Conservation (phyloP, 2,329 filamentous ascomycete genomes). For the Colletotrichum neosansevieriae region DNA sequence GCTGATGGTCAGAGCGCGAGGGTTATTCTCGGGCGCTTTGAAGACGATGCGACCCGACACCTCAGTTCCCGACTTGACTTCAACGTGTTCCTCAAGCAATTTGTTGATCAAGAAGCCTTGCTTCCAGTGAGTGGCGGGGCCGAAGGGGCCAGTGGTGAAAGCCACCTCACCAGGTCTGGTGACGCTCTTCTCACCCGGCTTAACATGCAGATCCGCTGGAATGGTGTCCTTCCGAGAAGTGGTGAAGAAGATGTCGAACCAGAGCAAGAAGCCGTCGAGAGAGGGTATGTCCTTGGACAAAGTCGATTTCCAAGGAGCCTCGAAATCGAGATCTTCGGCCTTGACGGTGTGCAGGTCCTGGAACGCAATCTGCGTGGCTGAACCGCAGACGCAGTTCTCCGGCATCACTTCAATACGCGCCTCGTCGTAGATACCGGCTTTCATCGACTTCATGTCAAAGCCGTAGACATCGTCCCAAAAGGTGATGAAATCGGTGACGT, state of each 20-base stretch:
- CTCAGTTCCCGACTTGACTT: constrained; percentile 65
- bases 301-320: constrained; percentile 72
- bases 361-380: constrained; percentile 75
- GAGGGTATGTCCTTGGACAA: constrained; percentile 72
- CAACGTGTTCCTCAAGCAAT: constrained; percentile 60
- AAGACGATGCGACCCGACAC: constrained; percentile 79
- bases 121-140: constrained; percentile 88
- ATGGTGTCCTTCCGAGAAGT: constrained; percentile 67
- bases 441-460: constrained; percentile 94
- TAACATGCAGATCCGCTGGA: constrained; percentile 60
- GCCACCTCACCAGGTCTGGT: constrained; percentile 73
- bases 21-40: constrained; percentile 75
- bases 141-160: constrained; percentile 87
- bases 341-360: constrained; percentile 82
- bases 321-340: constrained; percentile 81
- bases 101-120: constrained; percentile 83
- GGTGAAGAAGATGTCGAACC: constrained; percentile 95
- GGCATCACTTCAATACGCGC: constrained; percentile 82
- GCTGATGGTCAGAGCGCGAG: constrained; percentile 75
- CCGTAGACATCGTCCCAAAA: constrained; percentile 97
- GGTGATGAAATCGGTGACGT: constrained; percentile 79
- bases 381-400: constrained; percentile 68
- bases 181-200: constrained; percentile 72
- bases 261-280: constrained; percentile 89
- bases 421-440: constrained; percentile 83